These are phyloP conservation scores for Aspergillus jensenii DNA, from an alignment of 2,329 filamentous ascomycete species.

Conservation along the genomic window DNA sequence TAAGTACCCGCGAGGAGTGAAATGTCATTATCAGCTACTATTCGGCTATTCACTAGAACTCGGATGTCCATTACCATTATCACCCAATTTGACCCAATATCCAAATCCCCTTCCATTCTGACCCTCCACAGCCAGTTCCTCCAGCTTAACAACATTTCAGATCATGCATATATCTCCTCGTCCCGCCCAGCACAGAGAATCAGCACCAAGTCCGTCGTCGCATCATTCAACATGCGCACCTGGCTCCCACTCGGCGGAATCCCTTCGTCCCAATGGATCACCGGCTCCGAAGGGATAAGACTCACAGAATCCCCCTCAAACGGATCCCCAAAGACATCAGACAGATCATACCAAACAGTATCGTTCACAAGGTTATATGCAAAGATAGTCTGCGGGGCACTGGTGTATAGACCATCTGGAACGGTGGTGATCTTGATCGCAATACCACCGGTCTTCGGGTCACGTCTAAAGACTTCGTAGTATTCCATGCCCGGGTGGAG, in stretches of 20 bases:
- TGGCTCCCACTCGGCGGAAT: slow-evolving; percentile 33
- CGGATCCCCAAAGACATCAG: slow-evolving; percentile 46
- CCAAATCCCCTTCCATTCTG: neutral
- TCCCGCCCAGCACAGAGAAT: slow-evolving; percentile 4
- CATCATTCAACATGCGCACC: slow-evolving; percentile 21
- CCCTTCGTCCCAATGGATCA: slow-evolving; percentile 33
- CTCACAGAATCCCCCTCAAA: slow-evolving; percentile 32
- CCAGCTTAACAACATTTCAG: neutral
- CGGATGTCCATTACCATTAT: neutral
- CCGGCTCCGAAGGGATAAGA: slow-evolving; percentile 22
- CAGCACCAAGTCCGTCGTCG: slow-evolving; percentile 5
- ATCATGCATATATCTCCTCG: neutral
- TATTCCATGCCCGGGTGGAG: slow-evolving; percentile 29
- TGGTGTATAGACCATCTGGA: slow-evolving; percentile 33
- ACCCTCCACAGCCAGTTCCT: neutral
- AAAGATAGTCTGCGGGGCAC: slow-evolving; percentile 40
- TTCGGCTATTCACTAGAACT: neutral
- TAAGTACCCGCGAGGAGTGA: neutral
- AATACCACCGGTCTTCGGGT: slow-evolving; percentile 39
- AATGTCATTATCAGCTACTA: neutral
- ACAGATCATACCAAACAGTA: slow-evolving; percentile 44
- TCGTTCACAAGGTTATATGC: slow-evolving; percentile 39
- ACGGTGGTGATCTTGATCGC: slow-evolving; percentile 43
- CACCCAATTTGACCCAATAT: neutral
- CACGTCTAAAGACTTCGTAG: slow-evolving; percentile 36